Conservation (phyloP, 148 eudicot genomes). For the Nyssa sinensis region DNA sequence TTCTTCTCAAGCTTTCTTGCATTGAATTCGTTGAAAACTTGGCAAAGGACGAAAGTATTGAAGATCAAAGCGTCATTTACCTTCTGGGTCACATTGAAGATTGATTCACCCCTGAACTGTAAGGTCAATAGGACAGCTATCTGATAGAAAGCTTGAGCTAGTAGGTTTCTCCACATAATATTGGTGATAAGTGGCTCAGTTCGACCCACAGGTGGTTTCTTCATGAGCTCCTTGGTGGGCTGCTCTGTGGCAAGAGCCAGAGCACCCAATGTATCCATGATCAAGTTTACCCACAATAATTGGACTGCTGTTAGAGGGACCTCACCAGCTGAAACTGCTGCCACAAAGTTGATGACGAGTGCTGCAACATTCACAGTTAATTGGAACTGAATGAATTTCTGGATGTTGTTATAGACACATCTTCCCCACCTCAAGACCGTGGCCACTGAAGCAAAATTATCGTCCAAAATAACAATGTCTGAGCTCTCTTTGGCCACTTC, state of each 20-base stretch:
- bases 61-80: constrained; percentile 19
- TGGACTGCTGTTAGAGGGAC: constrained; percentile 3
- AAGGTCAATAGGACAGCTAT: neutral
- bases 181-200: constrained; percentile 13
- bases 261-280: constrained; percentile 16
- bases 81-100: neutral
- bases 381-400: constrained; percentile 19
- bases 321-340: constrained; percentile 3
- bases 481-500: constrained; percentile 15
- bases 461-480: constrained; percentile 10
- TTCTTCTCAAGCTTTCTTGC: constrained; percentile 10
- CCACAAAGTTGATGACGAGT: constrained; percentile 7
- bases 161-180: constrained; percentile 21
- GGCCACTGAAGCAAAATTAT: constrained; percentile 4
- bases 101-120: constrained; percentile 16
- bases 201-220: neutral
- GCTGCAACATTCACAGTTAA: constrained; percentile 13
- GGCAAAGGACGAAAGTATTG: constrained; percentile 21
- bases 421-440: constrained; percentile 17
- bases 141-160: constrained; percentile 11
- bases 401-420: constrained; percentile 6
- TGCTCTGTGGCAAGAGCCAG: constrained; percentile 7
- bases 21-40: constrained; percentile 10
- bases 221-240: constrained; percentile 4
- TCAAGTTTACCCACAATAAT: constrained; percentile 6